Evolutionary conservation across 2,329 filamentous ascomycete species (phyloP), one percentile per base, ranked within the genome.

Genomic region (Nigrospora osmanthi): DNA sequence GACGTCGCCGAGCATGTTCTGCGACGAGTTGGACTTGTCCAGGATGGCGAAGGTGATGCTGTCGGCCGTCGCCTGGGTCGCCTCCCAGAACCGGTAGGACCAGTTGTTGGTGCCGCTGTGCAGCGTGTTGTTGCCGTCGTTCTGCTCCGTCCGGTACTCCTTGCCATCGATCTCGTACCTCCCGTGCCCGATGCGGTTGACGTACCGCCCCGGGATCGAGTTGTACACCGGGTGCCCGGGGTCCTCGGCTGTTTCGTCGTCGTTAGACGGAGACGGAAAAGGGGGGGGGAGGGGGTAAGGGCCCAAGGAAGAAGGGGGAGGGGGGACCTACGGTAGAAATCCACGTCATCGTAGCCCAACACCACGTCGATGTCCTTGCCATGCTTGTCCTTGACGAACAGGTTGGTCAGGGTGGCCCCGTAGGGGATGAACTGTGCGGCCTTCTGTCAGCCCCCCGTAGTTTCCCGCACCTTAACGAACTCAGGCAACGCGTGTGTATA

Each of bases 41-140:
- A 75, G 68, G 51, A 85, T 73, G n/a, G 73, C 71, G 61, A 85
- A 85, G 36, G 80, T 84, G 54, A 85, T 81, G 19, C 77, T 80
- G 52, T 73, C 68, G 16, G 67, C 57, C 11, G 73, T 75, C 48
- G 75, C 63, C 2, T 69, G 67, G 4, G 75, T 72, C 16, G 84
- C 74, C 30, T 81, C 80, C 71, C 78, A 85, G 53, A 76, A 74
- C 36, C 78, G 72, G 60, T 71, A 81, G 37, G 81, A 80, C 75
- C 80, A 81, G 50, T 79, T 78, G 61, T 80, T 73, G 16, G 70
- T 71, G 30, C 75, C 76, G 53, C 75, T 76, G 58, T 81, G 77
- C 10, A 82, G 68, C 11, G 76, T 80, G 56, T 80, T 71, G 47
- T 48, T 57, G 39, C 71, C 70, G 51, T 76, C 76, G 53, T 82